Evolutionary conservation across 2,329 filamentous ascomycete genomes (phyloP), one percentile per base, ranked within the genome.

Genomic region (Beauveria sp.): DNA sequence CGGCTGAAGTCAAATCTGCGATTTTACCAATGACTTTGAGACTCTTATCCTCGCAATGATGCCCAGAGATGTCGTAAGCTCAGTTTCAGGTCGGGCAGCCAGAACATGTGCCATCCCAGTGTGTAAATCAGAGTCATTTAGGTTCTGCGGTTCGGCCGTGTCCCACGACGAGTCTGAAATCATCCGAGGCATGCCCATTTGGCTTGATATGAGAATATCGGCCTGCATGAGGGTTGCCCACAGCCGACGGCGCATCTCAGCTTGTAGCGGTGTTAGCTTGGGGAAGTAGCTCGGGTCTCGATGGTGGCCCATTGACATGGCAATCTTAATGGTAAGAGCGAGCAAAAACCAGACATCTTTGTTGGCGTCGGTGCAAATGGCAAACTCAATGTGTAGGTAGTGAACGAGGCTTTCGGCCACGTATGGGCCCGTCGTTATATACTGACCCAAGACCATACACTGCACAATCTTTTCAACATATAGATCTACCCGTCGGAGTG

Each of bases 161-260:
- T 82, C 79, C 42, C 69, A 71, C 16, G 76, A 70, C 20, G 72
- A 69, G 6, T 74, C 69, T 5, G 73, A 71, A 12, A 80, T 71
- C 67, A 80, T 74, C 2, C 74, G 72, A 1, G 79, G 79, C 22
- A 81, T 66, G 1, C 79, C 79, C 62, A 80, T 72, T 54, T 80
- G 78, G 14, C 75, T 73, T 0, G 77, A 79, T 4, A 79, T 71
- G 0, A 76, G 65, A 2, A 78, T 67, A 50, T 81, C 79, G 3
- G 76, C 67, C 59, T 77, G 72, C 18, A 73, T 67, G 4, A 79
- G 67, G 0, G 73, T 69, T 7, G 73, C 69, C 78, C 79, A 43
- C n/a, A n/a, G 16, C 4, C 42, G 14, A n/a, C 42, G 42, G 16
- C 42, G 42, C 42, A 43, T 43, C 6, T 43, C 42, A 18, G 14